Evolutionary conservation across 306 rosid species (phyloP), one percentile per base, ranked within the genome.

Genomic region (Cercis canadensis): DNA sequence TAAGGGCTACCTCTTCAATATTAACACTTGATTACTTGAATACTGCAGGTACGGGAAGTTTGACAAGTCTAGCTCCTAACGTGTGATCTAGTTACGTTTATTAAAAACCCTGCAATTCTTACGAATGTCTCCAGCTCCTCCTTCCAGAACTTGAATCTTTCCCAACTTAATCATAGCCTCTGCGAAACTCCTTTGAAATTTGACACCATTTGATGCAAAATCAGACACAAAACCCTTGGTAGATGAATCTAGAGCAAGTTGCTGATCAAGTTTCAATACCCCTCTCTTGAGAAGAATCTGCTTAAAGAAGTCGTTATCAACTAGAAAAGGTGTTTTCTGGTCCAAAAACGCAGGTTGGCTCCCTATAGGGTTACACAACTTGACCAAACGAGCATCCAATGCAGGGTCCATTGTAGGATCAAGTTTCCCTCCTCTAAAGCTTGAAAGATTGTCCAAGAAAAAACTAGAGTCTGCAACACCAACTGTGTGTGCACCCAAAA

Each of bases 401-500:
- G 55, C 43, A 29, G 74, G 81, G 47, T 86, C 90, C 90, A 88
- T 79, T 1, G 84, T 64, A 10, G 89, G 89, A 62, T 83, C 94
- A 5, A 75, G 73, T 8, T 40, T 11, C 0, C 72, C 80, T 7
- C 47, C 19, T 7, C 53, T 36, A 13, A 46, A 59, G 4, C 69
- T 51, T 0, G 76, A 79, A 8, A 87, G 76, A 39, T 84, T 72
- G 8, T n/a, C 1, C 0, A 2, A 0, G 18, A 88, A 88, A 62
- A 75, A 80, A 16, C 5, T 0, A 29, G 84, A 86, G 19, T 77
- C 83, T 0, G 81, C 83, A 21, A 86, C 74, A 40, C 90, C 82
- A 44, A 88, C 80, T 0, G 86, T 86, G 52, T 84, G 94, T 7
- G 86, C 89, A 0, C 94, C 94, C 13, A 86, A 75, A 58, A 87